Evolutionary conservation across 495 filamentous ascomycete genomes (phyloP).

Genomic region (Penicillium turbatum): DNA sequence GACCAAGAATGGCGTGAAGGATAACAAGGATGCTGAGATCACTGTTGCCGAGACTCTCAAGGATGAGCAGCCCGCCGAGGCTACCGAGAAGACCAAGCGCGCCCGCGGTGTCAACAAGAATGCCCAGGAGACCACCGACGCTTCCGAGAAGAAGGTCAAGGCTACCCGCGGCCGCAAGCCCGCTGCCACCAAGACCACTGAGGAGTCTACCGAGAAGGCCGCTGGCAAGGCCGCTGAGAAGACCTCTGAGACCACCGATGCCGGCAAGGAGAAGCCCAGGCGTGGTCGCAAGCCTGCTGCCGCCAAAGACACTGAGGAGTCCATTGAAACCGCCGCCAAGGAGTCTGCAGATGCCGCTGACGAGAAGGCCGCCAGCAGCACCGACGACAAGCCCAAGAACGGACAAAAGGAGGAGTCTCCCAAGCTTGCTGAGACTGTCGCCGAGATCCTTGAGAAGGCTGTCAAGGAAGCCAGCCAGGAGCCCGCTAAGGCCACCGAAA

Average conservation of each 20-base stretch:
- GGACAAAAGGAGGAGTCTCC: too few species aligned
- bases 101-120: background rate
- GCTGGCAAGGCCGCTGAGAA: constrained; percentile 13
- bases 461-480: constrained; percentile 17
- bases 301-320: background rate
- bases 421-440: background rate
- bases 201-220: constrained; percentile 24
- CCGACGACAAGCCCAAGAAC: background rate
- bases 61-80: background rate
- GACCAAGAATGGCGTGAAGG: background rate
- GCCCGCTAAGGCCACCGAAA: background rate
- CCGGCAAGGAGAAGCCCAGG: constrained; percentile 14
- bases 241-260: background rate
- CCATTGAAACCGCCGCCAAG: background rate
- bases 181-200: constrained; percentile 23
- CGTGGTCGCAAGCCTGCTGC: background rate
- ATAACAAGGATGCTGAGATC: background rate
- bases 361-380: background rate
- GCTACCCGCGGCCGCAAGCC: background rate
- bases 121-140: background rate
- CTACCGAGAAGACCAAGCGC: background rate
- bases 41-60: background rate
- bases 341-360: background rate
- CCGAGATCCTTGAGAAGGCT: background rate
- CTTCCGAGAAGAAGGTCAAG: background rate